Evolutionary conservation across 805 yeast genomes (phyloP).

Genomic region (Priceomyces fermenticarens): DNA sequence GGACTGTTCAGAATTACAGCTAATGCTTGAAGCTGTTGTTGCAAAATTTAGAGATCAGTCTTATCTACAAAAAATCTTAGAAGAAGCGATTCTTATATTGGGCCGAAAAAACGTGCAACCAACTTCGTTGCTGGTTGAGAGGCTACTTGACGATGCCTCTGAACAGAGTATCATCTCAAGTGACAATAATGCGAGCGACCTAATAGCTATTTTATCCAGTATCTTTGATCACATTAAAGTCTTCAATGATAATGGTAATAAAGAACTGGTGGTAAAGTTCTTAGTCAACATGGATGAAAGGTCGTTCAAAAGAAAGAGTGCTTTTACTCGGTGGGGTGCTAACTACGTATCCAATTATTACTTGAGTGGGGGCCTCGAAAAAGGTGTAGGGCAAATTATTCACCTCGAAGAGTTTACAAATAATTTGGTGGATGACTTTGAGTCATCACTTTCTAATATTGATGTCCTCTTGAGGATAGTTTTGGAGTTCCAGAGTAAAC

Average conservation of each 20-base stretch:
- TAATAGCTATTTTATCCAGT: conserved; percentile 4
- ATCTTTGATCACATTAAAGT: conserved; percentile 2
- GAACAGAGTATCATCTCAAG: conserved; percentile 5
- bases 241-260: conserved; percentile 5
- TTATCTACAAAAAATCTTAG: too few species aligned
- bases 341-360: conserved; percentile 20
- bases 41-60: too few species aligned
- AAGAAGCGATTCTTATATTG: too few species aligned
- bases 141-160: conserved; percentile 9
- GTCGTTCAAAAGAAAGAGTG: conserved; percentile 5
- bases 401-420: conserved; percentile 5
- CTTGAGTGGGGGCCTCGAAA: conserved; percentile 15
- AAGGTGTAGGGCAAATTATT: conserved; percentile 4
- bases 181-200: background rate
- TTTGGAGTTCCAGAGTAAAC: conserved; percentile 10
- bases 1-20: too few species aligned
- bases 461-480: conserved; percentile 26
- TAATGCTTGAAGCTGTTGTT: too few species aligned
- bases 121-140: conserved; percentile 9
- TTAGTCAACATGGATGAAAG: conserved; percentile 1
- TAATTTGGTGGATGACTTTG: conserved; percentile 14
- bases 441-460: conserved; percentile 15
- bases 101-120: background rate
- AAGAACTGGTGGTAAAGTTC: conserved; percentile 6
- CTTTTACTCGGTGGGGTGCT: conserved; percentile 21